Base-by-base conservation (phyloP, 352 stramenopile species). In the Globisporangium rhizosaccharum region DNA sequence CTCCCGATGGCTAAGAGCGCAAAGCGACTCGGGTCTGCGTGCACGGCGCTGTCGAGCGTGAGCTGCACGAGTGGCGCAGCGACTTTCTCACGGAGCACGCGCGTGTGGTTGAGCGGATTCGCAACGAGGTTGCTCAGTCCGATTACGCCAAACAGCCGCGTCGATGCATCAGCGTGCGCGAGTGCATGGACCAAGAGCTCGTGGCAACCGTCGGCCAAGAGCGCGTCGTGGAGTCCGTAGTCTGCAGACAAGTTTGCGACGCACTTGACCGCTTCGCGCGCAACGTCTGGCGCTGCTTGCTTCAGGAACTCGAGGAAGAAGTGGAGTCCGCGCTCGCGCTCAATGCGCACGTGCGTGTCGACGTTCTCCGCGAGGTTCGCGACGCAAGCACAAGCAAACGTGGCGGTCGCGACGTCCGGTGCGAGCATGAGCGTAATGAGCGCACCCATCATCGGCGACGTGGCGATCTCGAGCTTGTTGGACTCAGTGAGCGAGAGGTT, bases 291-390 rank as follows among this genome's bases (percentile, higher is more conserved):
- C 0, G 66, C 54, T 33, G 66, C 59, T 12, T 72, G 62, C 8
- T 68, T 61, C 37, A 86, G 70, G 56, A 91, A 84, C 33, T 90
- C 75, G 17, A 85, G 60, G 42, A 97, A 83, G 60, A 97, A 94
- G 11, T 72, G 72, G 11, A 91, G 71, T 0, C 88, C 88, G 17
- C 86, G 83, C 39, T 87, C 72, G 18, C 72, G 58, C 15, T 95
- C 77, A 52, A 98, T 88, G 17, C 72, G 68, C 14, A 63, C 56
- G 61, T 99, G 95, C 6, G 94, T 96, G 28, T 92, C 83, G 5
- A 72, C 67, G 52, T 97, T 96, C 69, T 99, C 96, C 8, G 87
- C 92, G 14, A 99, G 81, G 67, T 97, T 98, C 6, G 94, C 94
- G 0, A 98, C 71, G 26, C 79, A 83, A 53, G 72, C 85, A 59